Percentiles rank a stretch among this genome's conserved stretches.
Conservation (phyloP, 1,139 yeast genomes). For the Protomyces arabidopsidicola region DNA sequence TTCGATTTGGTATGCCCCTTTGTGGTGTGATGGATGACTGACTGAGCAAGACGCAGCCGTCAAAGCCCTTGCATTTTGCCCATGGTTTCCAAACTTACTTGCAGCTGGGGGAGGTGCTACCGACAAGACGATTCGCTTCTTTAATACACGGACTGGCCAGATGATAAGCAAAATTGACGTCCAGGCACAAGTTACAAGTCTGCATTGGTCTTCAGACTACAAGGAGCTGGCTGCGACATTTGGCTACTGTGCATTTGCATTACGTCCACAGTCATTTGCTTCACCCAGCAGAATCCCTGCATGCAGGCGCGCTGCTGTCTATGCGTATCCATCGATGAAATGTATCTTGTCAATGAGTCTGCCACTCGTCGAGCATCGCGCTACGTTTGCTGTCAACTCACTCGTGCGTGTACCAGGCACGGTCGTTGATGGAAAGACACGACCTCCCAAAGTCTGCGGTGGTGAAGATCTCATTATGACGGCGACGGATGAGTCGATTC, state of each 20-base stretch:
- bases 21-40: slow-evolving; percentile 31
- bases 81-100: slow-evolving; percentile 56
- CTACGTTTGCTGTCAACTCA: slow-evolving; percentile 61
- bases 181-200: slow-evolving; percentile 69
- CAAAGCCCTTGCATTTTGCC: slow-evolving; percentile 69
- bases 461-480: slow-evolving; percentile 18
- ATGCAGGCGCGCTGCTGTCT: slow-evolving; percentile 48
- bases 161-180: slow-evolving; percentile 54
- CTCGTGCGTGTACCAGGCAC: background rate
- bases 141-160: slow-evolving; percentile 80
- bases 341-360: slow-evolving; percentile 50
- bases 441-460: background rate
- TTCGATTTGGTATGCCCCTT: background rate
- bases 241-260: slow-evolving; percentile 54
- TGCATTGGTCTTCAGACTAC: slow-evolving; percentile 64
- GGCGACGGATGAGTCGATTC: slow-evolving; percentile 18
- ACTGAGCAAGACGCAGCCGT: slow-evolving; percentile 42
- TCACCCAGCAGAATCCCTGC: background rate
- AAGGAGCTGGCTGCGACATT: slow-evolving; percentile 71
- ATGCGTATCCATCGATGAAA: slow-evolving; percentile 61
- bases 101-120: slow-evolving; percentile 93
- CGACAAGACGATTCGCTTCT: slow-evolving; percentile 70
- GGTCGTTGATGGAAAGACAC: background rate
- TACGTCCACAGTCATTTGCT: background rate
- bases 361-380: slow-evolving; percentile 51